Evolutionary conservation across 2,329 filamentous ascomycete species (phyloP).

Genomic region (Colletotrichum godetiae): DNA sequence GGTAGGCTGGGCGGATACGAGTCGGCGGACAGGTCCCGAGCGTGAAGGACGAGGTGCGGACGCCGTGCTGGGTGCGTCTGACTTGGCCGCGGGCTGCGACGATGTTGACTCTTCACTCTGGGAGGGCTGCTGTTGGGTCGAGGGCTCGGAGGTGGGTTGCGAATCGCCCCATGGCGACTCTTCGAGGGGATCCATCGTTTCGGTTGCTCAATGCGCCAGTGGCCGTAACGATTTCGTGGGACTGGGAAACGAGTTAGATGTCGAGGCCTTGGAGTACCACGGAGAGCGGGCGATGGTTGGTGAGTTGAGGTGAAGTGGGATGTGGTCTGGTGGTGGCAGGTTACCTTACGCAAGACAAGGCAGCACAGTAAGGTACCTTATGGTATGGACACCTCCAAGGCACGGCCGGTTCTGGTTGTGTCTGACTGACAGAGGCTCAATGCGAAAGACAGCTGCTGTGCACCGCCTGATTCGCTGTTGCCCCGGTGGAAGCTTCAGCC

Average conservation of each 20-base stretch:
- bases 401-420: constrained; percentile 25
- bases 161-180: constrained; percentile 67
- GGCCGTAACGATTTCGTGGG: neutral
- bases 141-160: constrained; percentile 44
- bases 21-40: constrained; percentile 63
- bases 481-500: constrained; percentile 24
- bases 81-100: constrained; percentile 43
- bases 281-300: neutral
- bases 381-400: neutral
- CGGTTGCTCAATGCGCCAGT: constrained; percentile 5
- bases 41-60: constrained; percentile 54
- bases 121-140: constrained; percentile 45
- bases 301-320: neutral
- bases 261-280: neutral
- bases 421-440: constrained; percentile 6
- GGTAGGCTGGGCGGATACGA: constrained; percentile 77
- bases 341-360: constrained; percentile 18
- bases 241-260: constrained; percentile 3
- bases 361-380: neutral
- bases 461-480: constrained; percentile 27
- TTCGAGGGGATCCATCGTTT: constrained; percentile 59
- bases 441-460: constrained; percentile 19
- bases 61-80: constrained; percentile 42
- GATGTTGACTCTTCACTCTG: constrained; percentile 43
- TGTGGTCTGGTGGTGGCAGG: constrained; percentile 25